A percentile compares a stretch with the other conserved stretches of the same genome.
Evolutionary conservation across 306 rosid species (phyloP).

Genomic region (Canavalia gladiata): DNA sequence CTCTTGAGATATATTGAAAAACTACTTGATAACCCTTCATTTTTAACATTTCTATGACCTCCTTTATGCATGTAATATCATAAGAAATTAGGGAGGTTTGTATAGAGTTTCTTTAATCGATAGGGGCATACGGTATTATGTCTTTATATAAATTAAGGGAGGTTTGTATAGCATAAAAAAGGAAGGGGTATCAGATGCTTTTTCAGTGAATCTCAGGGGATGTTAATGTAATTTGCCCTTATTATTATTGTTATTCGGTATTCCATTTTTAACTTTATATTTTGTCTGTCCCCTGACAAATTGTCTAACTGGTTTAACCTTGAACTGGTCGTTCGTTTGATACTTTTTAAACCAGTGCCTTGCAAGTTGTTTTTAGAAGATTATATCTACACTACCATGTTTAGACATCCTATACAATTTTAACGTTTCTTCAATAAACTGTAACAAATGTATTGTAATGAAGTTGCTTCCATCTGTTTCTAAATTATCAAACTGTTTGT

Average conservation of each 20-base stretch:
- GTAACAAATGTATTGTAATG: constrained; percentile 14
- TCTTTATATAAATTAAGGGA: too few relatives aligned
- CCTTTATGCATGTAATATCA: too few relatives aligned
- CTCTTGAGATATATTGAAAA: neutral
- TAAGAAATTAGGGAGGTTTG: too few relatives aligned
- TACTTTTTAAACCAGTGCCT: constrained; percentile 4
- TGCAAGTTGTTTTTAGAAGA: neutral
- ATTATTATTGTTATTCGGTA: neutral
- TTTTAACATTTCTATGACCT: too few relatives aligned
- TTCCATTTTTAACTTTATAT: neutral
- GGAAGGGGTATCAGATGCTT: too few relatives aligned
- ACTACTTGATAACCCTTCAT: too few relatives aligned
- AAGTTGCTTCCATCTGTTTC: neutral
- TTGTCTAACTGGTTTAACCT: neutral
- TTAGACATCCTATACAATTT: constrained; percentile 4
- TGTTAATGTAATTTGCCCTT: too few relatives aligned
- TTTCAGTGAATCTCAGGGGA: too few relatives aligned
- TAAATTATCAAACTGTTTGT: constrained; percentile 1
- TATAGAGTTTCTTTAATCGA: too few relatives aligned
- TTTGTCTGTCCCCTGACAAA: neutral
- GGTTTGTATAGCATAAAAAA: too few relatives aligned
- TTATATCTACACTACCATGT: constrained; percentile 20
- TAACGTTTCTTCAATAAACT: constrained; percentile 4
- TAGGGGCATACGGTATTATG: too few relatives aligned
- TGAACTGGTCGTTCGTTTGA: neutral